phyloP scores from a whole-genome alignment of 768 basidiomycete species.

The Serendipita vermifera region DNA sequence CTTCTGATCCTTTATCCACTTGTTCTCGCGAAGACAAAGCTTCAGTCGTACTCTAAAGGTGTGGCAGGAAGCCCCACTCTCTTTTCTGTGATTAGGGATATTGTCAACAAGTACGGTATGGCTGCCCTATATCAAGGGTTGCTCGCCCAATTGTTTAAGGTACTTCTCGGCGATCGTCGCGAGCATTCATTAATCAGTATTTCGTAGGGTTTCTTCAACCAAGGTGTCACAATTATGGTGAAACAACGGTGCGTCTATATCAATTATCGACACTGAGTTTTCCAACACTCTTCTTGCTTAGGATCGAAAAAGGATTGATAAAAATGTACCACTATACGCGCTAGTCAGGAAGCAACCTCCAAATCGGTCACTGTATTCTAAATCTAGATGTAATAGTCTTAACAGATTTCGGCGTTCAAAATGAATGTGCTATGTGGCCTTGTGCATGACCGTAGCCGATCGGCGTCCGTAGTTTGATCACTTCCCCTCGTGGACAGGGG shows the following conservation, averaged over 20 bases:
- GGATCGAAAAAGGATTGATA: too few relatives aligned
- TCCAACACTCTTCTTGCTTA: too few relatives aligned
- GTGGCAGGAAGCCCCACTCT: conserved; percentile 14
- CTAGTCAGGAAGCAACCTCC: too few relatives aligned
- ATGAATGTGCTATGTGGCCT: too few relatives aligned
- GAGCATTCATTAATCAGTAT: conserved; percentile 13
- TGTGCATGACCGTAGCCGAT: too few relatives aligned
- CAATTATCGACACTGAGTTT: too few relatives aligned
- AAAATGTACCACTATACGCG: too few relatives aligned
- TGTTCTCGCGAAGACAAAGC: conserved; percentile 41
- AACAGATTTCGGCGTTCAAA: too few relatives aligned
- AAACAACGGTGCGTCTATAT: conserved; percentile 36
- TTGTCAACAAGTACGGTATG: conserved; percentile 20
- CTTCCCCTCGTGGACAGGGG: too few relatives aligned
- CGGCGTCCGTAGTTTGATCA: too few relatives aligned
- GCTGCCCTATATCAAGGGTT: conserved; percentile 42
- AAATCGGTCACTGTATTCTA: too few relatives aligned
- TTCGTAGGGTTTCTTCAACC: conserved; percentile 39
- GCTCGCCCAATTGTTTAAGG: conserved; percentile 25
- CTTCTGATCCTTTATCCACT: conserved; percentile 41
- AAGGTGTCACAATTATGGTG: conserved; percentile 45
- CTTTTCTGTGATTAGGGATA: conserved; percentile 16
- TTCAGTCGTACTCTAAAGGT: conserved; percentile 17
- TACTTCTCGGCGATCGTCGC: conserved; percentile 11
- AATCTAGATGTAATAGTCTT: too few relatives aligned